Evolutionary conservation across 2,329 filamentous ascomycete species (phyloP).

Genomic region (Ascochyta fabae): DNA sequence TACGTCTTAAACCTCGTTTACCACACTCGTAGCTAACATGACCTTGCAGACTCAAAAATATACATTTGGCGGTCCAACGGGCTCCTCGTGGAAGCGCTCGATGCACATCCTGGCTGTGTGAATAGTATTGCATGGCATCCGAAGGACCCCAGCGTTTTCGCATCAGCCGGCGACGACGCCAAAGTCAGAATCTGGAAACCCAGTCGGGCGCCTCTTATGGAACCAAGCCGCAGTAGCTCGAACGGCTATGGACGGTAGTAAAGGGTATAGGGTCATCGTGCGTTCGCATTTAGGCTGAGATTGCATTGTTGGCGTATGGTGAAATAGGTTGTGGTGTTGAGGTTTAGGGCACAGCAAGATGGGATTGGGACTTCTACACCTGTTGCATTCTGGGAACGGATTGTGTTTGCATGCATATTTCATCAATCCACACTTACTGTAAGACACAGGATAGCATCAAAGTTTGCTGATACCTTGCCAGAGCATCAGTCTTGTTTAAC

Average conservation of each 20-base stretch:
- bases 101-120: constrained; percentile 78
- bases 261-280: not conserved
- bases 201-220: constrained; percentile 18
- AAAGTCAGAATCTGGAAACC: constrained; percentile 77
- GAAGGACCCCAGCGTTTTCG: constrained; percentile 80
- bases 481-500: not conserved
- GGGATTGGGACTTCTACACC: not conserved
- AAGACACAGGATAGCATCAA: not conserved
- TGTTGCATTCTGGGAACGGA: constrained; percentile 11
- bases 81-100: constrained; percentile 74
- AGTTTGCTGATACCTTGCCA: not conserved
- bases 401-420: constrained; percentile 11
- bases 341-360: not conserved
- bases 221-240: constrained; percentile 10
- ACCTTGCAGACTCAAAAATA: constrained; percentile 66
- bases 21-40: not conserved
- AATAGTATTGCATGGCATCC: constrained; percentile 94
- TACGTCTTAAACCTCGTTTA: constrained; percentile 49
- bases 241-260: constrained; percentile 34
- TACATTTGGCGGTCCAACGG: constrained; percentile 93
- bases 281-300: not conserved
- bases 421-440: constrained; percentile 6
- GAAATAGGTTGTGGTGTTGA: not conserved
- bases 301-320: constrained; percentile 14
- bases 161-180: constrained; percentile 87